phyloP scores from a whole-genome alignment of 352 stramenopile genomes.

The Phytopythium delawarense region DNA sequence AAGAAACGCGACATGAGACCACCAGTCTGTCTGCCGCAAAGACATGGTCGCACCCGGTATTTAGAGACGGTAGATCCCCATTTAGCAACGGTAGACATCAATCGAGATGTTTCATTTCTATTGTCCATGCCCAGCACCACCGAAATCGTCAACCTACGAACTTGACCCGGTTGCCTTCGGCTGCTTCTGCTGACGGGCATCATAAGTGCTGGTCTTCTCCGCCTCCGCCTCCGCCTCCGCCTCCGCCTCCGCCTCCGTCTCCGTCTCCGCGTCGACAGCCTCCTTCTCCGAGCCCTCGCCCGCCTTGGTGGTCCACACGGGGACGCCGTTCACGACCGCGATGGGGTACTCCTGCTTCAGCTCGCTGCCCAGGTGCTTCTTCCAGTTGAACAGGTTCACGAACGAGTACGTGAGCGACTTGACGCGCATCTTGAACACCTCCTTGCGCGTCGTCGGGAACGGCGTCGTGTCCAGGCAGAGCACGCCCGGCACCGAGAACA shows the following conservation, averaged over 20 bases:
- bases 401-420: constrained; percentile 75
- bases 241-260: neutral
- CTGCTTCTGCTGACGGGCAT: neutral
- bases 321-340: neutral
- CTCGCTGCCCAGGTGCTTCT: constrained; percentile 72
- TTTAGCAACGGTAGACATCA: too few relatives aligned
- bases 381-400: constrained; percentile 67
- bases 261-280: neutral
- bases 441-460: constrained; percentile 71
- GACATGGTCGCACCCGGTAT: neutral
- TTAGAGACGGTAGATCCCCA: neutral
- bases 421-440: constrained; percentile 64
- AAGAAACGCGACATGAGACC: constrained; percentile 3
- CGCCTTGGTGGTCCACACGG: neutral
- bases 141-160: neutral
- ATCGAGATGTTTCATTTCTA: neutral
- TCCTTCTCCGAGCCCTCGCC: neutral
- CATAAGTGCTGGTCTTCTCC: neutral
- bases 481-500: constrained; percentile 78
- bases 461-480: constrained; percentile 81
- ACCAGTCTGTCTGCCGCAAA: neutral
- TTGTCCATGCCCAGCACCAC: neutral
- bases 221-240: too few relatives aligned
- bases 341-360: constrained; percentile 64
- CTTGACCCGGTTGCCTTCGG: constrained; percentile 2